A percentile compares a stretch with the other conserved stretches of the same genome.
These are phyloP conservation scores for Phytophthora niederhauseri DNA, from an alignment of 352 stramenopile genomes.

Conservation along the genomic window DNA sequence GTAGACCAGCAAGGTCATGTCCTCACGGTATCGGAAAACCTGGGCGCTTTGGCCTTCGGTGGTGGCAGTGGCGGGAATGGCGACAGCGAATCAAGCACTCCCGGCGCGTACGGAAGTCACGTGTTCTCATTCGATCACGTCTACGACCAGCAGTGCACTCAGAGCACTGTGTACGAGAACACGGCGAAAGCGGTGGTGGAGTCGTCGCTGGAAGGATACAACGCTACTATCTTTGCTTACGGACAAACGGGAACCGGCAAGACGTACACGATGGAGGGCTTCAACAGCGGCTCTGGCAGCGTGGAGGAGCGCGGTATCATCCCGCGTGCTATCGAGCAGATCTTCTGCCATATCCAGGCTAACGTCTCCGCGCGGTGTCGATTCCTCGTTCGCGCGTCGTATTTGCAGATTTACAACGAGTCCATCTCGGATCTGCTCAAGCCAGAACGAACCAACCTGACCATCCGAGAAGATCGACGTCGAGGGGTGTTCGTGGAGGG, in stretches of 20 bases:
- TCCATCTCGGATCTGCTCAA: conserved; percentile 95
- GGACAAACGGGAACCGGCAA: conserved; percentile 93
- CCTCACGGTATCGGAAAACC: conserved; percentile 91
- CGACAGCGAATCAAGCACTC: conserved; percentile 24
- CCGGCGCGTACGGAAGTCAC: conserved; percentile 83
- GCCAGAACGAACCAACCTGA: conserved; percentile 90
- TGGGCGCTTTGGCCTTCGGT: conserved; percentile 49
- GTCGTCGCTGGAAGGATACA: conserved; percentile 92
- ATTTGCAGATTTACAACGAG: conserved; percentile 97
- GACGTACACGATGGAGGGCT: conserved; percentile 98
- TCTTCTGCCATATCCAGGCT: conserved; percentile 92
- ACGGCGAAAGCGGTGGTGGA: conserved; percentile 93
- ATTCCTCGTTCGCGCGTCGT: conserved; percentile 93
- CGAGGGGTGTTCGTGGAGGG: conserved; percentile 95
- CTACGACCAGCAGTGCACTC: conserved; percentile 92
- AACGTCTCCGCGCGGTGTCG: conserved; percentile 85
- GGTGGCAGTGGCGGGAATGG: conserved; percentile 33
- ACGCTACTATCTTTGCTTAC: conserved; percentile 93
- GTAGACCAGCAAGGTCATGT: conserved; percentile 88
- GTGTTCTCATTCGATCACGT: conserved; percentile 96
- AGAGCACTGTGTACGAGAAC: conserved; percentile 94
- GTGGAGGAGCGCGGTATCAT: conserved; percentile 97
- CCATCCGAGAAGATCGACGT: conserved; percentile 94
- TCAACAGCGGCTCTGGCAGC: conserved; percentile 85
- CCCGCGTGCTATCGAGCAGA: conserved; percentile 97